Conservation (phyloP, 208 protist species). For the Crithidia thermophila region DNA sequence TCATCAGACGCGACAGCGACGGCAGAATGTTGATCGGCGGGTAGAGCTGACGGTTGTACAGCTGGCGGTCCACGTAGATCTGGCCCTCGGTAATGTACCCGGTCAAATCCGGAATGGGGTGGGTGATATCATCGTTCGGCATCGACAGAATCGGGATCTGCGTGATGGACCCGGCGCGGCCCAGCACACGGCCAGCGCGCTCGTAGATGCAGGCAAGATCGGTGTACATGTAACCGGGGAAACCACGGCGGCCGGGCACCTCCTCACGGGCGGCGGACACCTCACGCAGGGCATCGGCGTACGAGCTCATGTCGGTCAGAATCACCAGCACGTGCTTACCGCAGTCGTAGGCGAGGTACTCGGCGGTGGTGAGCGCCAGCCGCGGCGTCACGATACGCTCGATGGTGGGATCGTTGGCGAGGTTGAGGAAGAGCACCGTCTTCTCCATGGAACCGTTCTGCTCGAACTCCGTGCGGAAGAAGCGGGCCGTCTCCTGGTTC, state of each 20-base stretch:
- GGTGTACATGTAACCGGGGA: constrained; percentile 99
- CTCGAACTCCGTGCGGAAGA: constrained; percentile 99
- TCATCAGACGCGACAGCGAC: constrained; percentile 99
- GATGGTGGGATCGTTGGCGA: constrained; percentile 99
- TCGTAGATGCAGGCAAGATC: constrained; percentile 99
- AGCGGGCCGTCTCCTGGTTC: constrained; percentile 99
- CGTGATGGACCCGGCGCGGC: constrained; percentile 99
- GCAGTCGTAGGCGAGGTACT: constrained; percentile 99
- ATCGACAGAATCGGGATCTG: constrained; percentile 99
- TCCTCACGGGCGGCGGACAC: constrained; percentile 99
- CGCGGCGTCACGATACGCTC: constrained; percentile 99
- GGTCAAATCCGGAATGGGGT: constrained; percentile 99
- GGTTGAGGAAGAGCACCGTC: constrained; percentile 98
- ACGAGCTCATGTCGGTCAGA: constrained; percentile 99
- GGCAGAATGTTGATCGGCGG: constrained; percentile 99
- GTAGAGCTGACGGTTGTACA: constrained; percentile 99
- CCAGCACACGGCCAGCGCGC: constrained; percentile 99
- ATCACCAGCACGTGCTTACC: constrained; percentile 99
- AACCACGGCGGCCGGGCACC: constrained; percentile 99
- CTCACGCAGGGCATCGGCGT: constrained; percentile 99
- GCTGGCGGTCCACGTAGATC: constrained; percentile 99
- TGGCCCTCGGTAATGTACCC: constrained; percentile 99
- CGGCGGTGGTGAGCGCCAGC: constrained; percentile 99
- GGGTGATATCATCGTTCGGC: constrained; percentile 99
- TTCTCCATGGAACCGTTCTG: constrained; percentile 99